Evolutionary conservation across 768 basidiomycete species (phyloP).

Genomic region (Suillus variegatus): DNA sequence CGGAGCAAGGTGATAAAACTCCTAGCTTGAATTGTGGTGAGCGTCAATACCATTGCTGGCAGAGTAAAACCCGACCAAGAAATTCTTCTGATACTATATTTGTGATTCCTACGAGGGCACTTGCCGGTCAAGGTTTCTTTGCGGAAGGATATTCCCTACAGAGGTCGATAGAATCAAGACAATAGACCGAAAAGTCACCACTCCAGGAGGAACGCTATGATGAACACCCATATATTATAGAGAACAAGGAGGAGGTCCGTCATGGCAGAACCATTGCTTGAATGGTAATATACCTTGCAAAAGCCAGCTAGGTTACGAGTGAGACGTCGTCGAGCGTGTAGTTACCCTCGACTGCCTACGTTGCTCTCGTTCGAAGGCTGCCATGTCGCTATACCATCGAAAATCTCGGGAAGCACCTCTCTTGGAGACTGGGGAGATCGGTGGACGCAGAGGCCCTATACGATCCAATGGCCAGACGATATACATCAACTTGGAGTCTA

Average conservation of each 20-base stretch:
- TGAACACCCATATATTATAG: background rate
- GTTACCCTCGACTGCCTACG: conserved; percentile 26
- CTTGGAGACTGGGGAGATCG: conserved; percentile 21
- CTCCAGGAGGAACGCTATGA: background rate
- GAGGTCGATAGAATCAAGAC: conserved; percentile 41
- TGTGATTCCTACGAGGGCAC: conserved; percentile 44
- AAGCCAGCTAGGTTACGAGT: background rate
- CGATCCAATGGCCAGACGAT: conserved; percentile 56
- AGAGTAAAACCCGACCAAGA: conserved; percentile 25
- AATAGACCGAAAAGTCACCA: background rate
- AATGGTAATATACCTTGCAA: background rate
- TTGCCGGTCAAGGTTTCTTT: conserved; percentile 46
- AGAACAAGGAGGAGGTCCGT: background rate
- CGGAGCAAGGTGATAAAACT: background rate
- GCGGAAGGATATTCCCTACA: conserved; percentile 40
- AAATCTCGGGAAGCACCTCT: conserved; percentile 22
- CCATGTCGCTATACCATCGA: conserved; percentile 30
- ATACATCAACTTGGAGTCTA: conserved; percentile 51
- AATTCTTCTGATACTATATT: conserved; percentile 39
- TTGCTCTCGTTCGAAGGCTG: conserved; percentile 32
- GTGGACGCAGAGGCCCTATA: conserved; percentile 36
- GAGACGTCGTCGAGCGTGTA: background rate
- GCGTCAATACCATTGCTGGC: background rate
- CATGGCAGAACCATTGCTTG: background rate
- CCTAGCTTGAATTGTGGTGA: background rate